Conservation (phyloP, 2,329 filamentous ascomycete species). For the Thielaviopsis musarum region DNA sequence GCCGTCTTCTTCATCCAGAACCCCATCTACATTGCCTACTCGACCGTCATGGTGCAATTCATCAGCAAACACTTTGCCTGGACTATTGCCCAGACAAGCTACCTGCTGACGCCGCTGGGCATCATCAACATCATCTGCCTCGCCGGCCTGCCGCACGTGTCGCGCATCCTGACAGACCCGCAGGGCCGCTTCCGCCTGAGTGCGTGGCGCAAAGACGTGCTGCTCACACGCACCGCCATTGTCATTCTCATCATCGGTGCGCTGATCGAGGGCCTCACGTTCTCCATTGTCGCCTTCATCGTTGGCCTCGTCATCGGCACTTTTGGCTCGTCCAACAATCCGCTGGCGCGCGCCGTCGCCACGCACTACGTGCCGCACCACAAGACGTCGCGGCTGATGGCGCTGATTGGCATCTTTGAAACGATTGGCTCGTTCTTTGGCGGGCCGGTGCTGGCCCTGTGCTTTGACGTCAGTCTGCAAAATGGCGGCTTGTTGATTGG, state of each 20-base stretch:
- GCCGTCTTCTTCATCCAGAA: constrained; percentile 23
- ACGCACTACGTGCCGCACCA: constrained; percentile 23
- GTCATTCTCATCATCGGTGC: constrained; percentile 19
- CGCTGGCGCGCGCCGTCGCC: constrained; percentile 24
- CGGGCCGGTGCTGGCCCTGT: constrained; percentile 24
- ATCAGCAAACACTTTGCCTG: constrained; percentile 29
- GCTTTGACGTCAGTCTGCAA: constrained; percentile 22
- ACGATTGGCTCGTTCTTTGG: constrained; percentile 24
- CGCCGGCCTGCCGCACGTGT: constrained; percentile 21
- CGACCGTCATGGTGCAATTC: constrained; percentile 23
- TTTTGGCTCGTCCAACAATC: constrained; percentile 23
- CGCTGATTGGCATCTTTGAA: constrained; percentile 24
- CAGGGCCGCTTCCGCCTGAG: constrained; percentile 19
- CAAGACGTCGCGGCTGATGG: constrained; percentile 25
- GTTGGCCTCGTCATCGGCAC: constrained; percentile 22
- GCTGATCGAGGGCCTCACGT: constrained; percentile 21
- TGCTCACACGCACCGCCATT: constrained; percentile 21
- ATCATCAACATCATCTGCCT: constrained; percentile 24
- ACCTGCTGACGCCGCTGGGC: constrained; percentile 25
- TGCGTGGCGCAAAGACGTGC: constrained; percentile 22
- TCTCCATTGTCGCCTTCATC: constrained; percentile 20
- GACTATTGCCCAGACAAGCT: constrained; percentile 25
- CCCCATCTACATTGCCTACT: constrained; percentile 21
- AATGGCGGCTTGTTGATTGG: constrained; percentile 22
- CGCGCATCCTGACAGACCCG: constrained; percentile 16